These are phyloP conservation scores for Phytophthora hibernalis DNA, from an alignment of 352 stramenopile species.

Conservation along the genomic window DNA sequence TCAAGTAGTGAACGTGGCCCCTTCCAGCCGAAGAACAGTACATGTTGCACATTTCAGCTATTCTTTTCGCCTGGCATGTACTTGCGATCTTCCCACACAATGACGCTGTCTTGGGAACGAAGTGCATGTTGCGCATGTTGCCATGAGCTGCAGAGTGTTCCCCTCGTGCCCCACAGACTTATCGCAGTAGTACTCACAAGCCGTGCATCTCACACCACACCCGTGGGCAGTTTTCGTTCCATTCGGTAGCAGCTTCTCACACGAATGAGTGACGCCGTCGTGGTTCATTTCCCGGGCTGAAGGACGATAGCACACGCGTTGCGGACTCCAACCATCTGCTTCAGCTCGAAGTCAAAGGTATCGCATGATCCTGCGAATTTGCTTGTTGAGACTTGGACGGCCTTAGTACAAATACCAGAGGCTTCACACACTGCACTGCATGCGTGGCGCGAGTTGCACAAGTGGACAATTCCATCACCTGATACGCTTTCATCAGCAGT, in stretches of 20 bases:
- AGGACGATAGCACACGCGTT: conserved; percentile 44
- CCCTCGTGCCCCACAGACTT: conserved; percentile 43
- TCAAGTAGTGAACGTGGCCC: conserved; percentile 55
- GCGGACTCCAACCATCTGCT: conserved; percentile 47
- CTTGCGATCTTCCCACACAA: conserved; percentile 34
- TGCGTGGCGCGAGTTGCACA: conserved; percentile 41
- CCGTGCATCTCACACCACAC: no score
- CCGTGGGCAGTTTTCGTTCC: conserved; percentile 33
- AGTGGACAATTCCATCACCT: conserved; percentile 17
- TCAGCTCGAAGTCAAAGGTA: conserved; percentile 44
- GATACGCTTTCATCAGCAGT: neutral
- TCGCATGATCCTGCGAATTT: conserved; percentile 42
- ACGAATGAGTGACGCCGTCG: conserved; percentile 29
- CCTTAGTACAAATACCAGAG: conserved; percentile 45
- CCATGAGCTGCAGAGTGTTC: conserved; percentile 50
- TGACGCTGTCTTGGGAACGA: conserved; percentile 34
- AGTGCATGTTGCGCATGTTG: conserved; percentile 62
- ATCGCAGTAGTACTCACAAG: no score
- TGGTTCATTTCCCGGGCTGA: conserved; percentile 26
- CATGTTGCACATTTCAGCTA: conserved; percentile 63
- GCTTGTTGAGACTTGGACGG: conserved; percentile 39
- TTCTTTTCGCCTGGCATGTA: conserved; percentile 42
- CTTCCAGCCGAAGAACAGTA: conserved; percentile 53
- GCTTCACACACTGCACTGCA: conserved; percentile 38
- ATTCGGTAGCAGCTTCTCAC: conserved; percentile 29